phyloP scores from a whole-genome alignment of 352 stramenopile species.

The Aphanomyces euteiches region DNA sequence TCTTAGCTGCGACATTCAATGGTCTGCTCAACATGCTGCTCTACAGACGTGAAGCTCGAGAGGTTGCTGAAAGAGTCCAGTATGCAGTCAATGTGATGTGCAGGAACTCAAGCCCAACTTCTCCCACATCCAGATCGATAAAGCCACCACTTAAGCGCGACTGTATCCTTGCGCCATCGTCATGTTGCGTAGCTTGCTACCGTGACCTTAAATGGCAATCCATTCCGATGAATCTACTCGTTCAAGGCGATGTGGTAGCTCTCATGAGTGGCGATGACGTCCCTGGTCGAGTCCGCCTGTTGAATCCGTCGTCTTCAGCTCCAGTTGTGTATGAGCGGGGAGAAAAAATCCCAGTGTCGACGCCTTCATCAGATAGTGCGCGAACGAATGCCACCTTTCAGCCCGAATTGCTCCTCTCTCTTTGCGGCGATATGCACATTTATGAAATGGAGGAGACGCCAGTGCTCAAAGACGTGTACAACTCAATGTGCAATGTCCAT shows the following conservation, averaged over 20 bases:
- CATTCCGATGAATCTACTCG: constrained; percentile 78
- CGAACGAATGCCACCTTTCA: constrained; percentile 77
- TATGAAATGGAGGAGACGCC: constrained; percentile 83
- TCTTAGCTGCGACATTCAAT: constrained; percentile 54
- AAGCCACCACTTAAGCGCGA: constrained; percentile 30
- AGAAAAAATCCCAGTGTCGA: constrained; percentile 51
- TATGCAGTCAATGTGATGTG: constrained; percentile 63
- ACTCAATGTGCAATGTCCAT: constrained; percentile 72
- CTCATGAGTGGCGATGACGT: constrained; percentile 82
- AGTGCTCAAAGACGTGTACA: constrained; percentile 68
- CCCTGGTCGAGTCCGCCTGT: constrained; percentile 52
- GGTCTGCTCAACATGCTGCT: constrained; percentile 60
- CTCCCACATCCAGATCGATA: constrained; percentile 7
- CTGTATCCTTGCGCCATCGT: constrained; percentile 68
- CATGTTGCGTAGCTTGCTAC: constrained; percentile 75
- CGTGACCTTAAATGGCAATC: constrained; percentile 76
- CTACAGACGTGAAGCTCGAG: constrained; percentile 63
- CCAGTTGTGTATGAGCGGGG: constrained; percentile 46
- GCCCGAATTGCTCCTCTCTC: constrained; percentile 57
- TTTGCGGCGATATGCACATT: constrained; percentile 85
- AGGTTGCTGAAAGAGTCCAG: constrained; percentile 73
- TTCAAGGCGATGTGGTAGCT: constrained; percentile 71
- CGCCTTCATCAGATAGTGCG: constrained; percentile 44
- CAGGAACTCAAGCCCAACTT: constrained; percentile 14
- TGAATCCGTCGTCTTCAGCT: constrained; percentile 32